Evolutionary conservation across 208 protist species (phyloP), one percentile per base, ranked within the genome.

Genomic region (Jaenimonas drosophilae): DNA sequence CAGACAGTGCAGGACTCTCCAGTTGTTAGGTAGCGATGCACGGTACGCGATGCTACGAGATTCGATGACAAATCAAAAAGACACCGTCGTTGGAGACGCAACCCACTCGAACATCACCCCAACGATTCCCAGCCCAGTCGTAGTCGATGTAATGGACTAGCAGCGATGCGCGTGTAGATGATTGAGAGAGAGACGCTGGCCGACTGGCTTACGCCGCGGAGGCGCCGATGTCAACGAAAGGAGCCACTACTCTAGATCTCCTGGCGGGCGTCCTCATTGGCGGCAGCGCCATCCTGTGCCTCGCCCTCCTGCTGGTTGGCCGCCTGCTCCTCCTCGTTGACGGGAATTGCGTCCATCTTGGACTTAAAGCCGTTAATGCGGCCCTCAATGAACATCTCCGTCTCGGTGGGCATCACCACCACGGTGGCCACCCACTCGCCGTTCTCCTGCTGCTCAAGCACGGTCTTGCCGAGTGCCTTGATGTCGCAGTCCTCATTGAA

Each of bases 401-500:
- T 91, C 63, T 65, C 50, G 17, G 51, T 55, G 4, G 77, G 82
- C 32, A 36, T 52, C 41, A 91, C 77, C 3, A 70, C 54, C 2
- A 87, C 53, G 6, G 60, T 63, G 9, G 54, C 70, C 26, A 83
- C 41, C 28, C 47, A 49, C 49, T 79, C 71, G 3, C 68, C 71
- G 24, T 31, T 62, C 19, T 66, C 64, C 39, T 50, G 31, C 24
- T 60, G 54, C 45, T 65, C 54, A 46, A 89, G 36, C 9, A 55
- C 42, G 37, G 83, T 81, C 53, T 83, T 74, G 39, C 64, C 78
- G 14, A 91, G 76, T 1, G 83, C 70, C 40, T 70, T 73, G 64
- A 91, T 78, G 29, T 88, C 70, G 48, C 63, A 83, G 50, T 75
- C 78, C 47, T 72, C 58, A 54, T 66, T 69, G 59, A 88, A 88